Percentiles rank a stretch among this genome's conserved stretches.
These are phyloP conservation scores for Candida tetrigidarum DNA, from an alignment of 1,139 yeast species.

Conservation along the genomic window DNA sequence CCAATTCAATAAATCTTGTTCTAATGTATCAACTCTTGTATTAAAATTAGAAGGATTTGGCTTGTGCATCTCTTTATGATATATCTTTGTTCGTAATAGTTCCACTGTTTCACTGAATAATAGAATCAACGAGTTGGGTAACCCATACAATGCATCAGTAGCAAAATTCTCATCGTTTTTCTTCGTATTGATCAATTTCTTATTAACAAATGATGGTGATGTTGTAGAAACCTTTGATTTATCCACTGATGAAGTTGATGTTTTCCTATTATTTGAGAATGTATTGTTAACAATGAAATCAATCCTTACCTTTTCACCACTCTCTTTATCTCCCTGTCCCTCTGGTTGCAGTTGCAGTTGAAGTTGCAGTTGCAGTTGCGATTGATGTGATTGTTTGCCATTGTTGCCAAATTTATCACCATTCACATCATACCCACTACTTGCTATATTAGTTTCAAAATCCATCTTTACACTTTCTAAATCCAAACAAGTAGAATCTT, in stretches of 20 bases:
- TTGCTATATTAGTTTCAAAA: constrained; percentile 30
- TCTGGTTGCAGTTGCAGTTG: background rate
- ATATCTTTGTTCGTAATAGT: constrained; percentile 62
- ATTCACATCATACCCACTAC: constrained; percentile 43
- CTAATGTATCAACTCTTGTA: constrained; percentile 51
- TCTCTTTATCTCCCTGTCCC: constrained; percentile 1
- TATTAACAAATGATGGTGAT: constrained; percentile 48
- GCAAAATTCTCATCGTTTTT: constrained; percentile 62
- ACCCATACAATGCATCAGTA: constrained; percentile 81
- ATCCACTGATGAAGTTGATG: background rate
- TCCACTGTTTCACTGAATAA: constrained; percentile 74
- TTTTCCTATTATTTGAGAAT: constrained; percentile 10
- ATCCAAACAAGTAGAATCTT: constrained; percentile 69
- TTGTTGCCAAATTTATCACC: constrained; percentile 36
- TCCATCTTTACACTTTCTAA: constrained; percentile 43
- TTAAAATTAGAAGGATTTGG: constrained; percentile 48
- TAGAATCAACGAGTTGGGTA: constrained; percentile 78
- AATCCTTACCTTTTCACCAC: constrained; percentile 41
- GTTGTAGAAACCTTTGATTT: constrained; percentile 24
- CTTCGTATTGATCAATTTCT: constrained; percentile 48
- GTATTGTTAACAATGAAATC: constrained; percentile 48
- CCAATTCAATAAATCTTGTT: constrained; percentile 63
- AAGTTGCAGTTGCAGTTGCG: background rate
- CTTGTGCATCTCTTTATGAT: constrained; percentile 40
- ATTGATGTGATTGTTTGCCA: background rate